Evolutionary conservation across 2,329 filamentous ascomycete species (phyloP), one percentile per base, ranked within the genome.

Genomic region (Xylariaceae sp.): DNA sequence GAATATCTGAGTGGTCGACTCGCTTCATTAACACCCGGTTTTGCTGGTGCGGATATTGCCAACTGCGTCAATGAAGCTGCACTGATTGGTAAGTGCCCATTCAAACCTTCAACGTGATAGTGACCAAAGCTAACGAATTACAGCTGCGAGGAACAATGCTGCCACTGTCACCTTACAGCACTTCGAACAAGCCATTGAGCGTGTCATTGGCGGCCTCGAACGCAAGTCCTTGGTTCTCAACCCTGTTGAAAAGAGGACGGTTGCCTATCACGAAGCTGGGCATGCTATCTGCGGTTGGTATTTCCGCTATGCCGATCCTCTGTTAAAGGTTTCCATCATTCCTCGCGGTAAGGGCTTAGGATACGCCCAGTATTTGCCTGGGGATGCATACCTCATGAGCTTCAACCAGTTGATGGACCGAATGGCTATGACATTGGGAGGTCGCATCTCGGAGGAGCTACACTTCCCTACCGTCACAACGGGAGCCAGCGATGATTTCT

Each of bases 251-350:
- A 97, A 97, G 83, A 89, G 84, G 70, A 95, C 91, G 11, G 94
- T 97, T 36, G 94, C 94, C 4, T 99, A 99, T 74, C 94, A 99
- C 75, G 94, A 99, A 78, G 94, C 94, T 27, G 94, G 94, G 53
- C 94, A 99, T 73, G 94, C 94, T 60, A 96, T 99, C 71, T 99
- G 94, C 72, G 94, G 94, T 53, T 99, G 94, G 94, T 99, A 88
- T 80, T 90, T 99, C 77, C 85, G 91, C 74, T 92, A 89, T 72
- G 94, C 94, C n/a, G 94, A 99, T 68, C 94, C 94, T 15, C 84
- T 99, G 3, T 87, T 99, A 55, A 99, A 99, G 78, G 94, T 99
- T 37, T 97, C 92, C 53, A 99, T 99, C 74, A 97, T 99, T 66
- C 94, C 94, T 15, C 92, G 94, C 69, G 94, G 93, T 51, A 89